Evolutionary conservation across 2,329 filamentous ascomycete species (phyloP), one percentile per base, ranked within the genome.

Genomic region (Dothidotthia symphoricarpi): DNA sequence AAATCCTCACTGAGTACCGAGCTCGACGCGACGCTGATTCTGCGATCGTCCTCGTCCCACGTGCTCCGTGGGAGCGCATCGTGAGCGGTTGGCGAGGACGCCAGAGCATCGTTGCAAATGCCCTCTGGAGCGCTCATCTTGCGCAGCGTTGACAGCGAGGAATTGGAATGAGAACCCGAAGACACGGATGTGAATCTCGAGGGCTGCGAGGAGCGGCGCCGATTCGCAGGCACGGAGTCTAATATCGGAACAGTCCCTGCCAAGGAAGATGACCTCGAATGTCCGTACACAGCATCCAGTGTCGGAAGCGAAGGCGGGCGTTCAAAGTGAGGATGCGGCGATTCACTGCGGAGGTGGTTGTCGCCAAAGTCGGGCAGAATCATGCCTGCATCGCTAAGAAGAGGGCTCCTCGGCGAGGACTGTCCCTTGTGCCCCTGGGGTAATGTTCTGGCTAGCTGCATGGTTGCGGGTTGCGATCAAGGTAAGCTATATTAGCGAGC

Each of bases 321-420:
- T 41, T 55, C 53, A 15, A 76, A 73, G 43, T 75, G 74, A 41
- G 76, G 70, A 59, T 69, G 67, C 57, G 69, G 60, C 75, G 70
- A 62, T 75, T 72, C 59, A 77, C 68, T 64, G 72, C 64, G 65
- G 28, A 51, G 41, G 31, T 48, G 45, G 34, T 45, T 40, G 31
- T 45, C 28, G 27, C 57, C 50, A 35, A 47, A 47, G 36, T 85
- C 82, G 44, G 90, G 90, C 35, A 96, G 73, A 57, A 96, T 95
- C 88, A 95, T 90, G 65, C 95, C 90, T 35, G 89, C 88, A 66
- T 95, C 94, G 39, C 88, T 94, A 57, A 96, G 73, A 2, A 90
- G 95, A 31, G 90, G 90, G 43, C 88, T 94, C 28, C 59, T 52
- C 45, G 33, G 45, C 45, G 39, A 51, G 41, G 34, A 47, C 55